phyloP scores from a whole-genome alignment of 2,329 filamentous ascomycete species.

The Hortaea sp. region DNA sequence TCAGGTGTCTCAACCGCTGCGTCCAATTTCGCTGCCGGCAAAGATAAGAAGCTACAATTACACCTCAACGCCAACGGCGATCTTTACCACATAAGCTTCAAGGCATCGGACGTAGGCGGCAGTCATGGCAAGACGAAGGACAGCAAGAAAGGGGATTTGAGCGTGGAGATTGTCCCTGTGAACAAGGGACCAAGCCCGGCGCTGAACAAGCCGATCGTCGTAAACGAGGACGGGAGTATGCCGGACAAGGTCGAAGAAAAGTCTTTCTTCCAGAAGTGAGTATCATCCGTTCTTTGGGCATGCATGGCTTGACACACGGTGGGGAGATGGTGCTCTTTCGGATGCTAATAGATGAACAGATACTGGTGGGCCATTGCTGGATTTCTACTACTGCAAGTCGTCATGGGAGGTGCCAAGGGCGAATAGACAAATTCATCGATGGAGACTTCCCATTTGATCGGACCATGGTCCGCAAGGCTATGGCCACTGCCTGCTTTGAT shows the following conservation, averaged over 20 bases:
- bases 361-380: slow-evolving; percentile 43
- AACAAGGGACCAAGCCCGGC: slow-evolving; percentile 31
- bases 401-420: slow-evolving; percentile 30
- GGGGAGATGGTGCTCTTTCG: slow-evolving; percentile 6
- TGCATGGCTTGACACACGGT: neutral
- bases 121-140: slow-evolving; percentile 6
- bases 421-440: slow-evolving; percentile 8
- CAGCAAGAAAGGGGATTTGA: slow-evolving; percentile 27
- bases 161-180: slow-evolving; percentile 32
- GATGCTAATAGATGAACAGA: slow-evolving; percentile 20
- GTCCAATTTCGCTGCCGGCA: slow-evolving; percentile 31
- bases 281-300: slow-evolving; percentile 2
- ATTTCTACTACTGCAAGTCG: slow-evolving; percentile 38
- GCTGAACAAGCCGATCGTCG: slow-evolving; percentile 44
- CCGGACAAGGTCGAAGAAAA: slow-evolving; percentile 37
- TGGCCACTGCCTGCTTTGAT: too few relatives aligned
- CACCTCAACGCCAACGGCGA: slow-evolving; percentile 34
- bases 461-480: too few relatives aligned
- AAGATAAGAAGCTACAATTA: slow-evolving; percentile 34
- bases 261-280: slow-evolving; percentile 42
- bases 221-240: slow-evolving; percentile 47
- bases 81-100: slow-evolving; percentile 37
- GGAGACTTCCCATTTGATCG: too few relatives aligned
- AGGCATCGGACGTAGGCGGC: slow-evolving; percentile 15
- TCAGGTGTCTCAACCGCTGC: slow-evolving; percentile 37